Conservation (phyloP, 177 flowering plant genomes). For the Vitis hybrid region DNA sequence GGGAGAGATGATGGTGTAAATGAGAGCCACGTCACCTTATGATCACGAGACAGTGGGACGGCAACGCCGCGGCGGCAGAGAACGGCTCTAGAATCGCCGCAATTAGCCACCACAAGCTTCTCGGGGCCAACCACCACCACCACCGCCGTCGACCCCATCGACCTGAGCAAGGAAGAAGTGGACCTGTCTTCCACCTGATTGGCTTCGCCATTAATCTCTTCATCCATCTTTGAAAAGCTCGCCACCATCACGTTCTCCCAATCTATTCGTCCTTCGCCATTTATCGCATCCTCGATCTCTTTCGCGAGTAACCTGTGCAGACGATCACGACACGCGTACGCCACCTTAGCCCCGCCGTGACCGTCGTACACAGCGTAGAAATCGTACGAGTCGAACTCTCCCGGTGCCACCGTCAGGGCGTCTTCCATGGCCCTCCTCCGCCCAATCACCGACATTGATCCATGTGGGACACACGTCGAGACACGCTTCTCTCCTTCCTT, state of each 20-base stretch:
- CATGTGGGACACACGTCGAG: conserved; percentile 15
- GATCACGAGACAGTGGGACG: conserved; percentile 44
- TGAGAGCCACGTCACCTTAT: conserved; percentile 32
- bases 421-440: conserved; percentile 49
- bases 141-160: conserved; percentile 46
- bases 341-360: conserved; percentile 41
- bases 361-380: conserved; percentile 52
- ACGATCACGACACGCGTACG: conserved; percentile 32
- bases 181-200: not conserved
- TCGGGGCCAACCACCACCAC: conserved; percentile 41
- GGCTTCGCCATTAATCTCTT: conserved; percentile 21
- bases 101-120: conserved; percentile 46
- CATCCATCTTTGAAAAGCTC: conserved; percentile 38
- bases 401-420: conserved; percentile 27
- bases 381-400: conserved; percentile 14
- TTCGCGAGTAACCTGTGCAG: conserved; percentile 33
- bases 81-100: conserved; percentile 51
- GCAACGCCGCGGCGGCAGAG: conserved; percentile 31
- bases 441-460: conserved; percentile 38
- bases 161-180: not conserved
- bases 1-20: not conserved
- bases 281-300: conserved; percentile 15
- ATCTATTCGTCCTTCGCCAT: conserved; percentile 12
- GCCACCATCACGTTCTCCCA: conserved; percentile 39
- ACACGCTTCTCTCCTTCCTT: not conserved